Base-by-base conservation (phyloP, 768 basidiomycete genomes). In the Boletus tomentosulus region DNA sequence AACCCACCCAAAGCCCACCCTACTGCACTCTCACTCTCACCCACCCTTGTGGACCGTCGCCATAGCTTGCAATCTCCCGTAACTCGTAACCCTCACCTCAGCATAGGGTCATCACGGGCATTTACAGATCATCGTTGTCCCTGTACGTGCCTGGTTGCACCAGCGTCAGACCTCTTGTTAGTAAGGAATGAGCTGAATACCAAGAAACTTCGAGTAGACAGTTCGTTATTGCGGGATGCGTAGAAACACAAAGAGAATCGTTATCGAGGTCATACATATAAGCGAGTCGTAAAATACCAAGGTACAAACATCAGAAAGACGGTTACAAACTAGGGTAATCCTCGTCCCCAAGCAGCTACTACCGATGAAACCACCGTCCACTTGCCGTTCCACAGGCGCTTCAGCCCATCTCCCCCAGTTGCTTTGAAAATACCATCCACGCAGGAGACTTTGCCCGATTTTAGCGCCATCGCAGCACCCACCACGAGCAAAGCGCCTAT, bases 401-500 rank as follows among this genome's bases (percentile, higher is more conserved):
- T 66, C 25, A 67, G 6, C 37, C 47, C 60, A 12, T 66, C 62
- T 10, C 57, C 60, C 1, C 57, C 65, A 27, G 31, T 47, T 6
- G 48, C 22, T 37, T 44, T 60, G 11, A 44, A 48, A 24, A 65
- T 50, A 27, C 57, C 50, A 6, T 59, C 60, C 27, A 57, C 34
- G 38, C 50, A 65, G 2, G 59, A 24, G 3, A 62, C 27, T 34
- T 33, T 66, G 15, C 49, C 35, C 3, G 58, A 54, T 50, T 58
- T 67, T 5, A 71, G 46, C 3, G 85, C 86, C 65, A 91, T 73
- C 9, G 86, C 87, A 22, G 88, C 79, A 12, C 86, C 86, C 6
- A 90, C 72, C 12, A 86, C 81, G 27, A 90, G 65, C 30, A 89
- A 78, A 22, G 86, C 85, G 24, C 87, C 83, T 16, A 82, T 80